Percentiles rank a stretch among this genome's conserved stretches.
Conservation (phyloP, 2,329 filamentous ascomycete genomes). For the Colletotrichum cuscutae region DNA sequence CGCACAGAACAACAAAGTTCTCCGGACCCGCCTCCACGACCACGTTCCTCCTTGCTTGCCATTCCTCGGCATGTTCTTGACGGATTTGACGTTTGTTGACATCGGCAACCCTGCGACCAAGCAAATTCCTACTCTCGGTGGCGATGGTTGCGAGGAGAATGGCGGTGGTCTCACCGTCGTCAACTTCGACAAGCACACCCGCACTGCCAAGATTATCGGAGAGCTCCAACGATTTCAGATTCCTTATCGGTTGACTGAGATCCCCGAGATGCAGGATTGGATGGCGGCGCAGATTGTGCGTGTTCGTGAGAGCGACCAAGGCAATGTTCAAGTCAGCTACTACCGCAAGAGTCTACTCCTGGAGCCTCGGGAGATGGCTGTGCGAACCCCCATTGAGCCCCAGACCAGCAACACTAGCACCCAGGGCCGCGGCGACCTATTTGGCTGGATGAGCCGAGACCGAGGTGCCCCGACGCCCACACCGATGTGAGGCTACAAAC, state of each 20-base stretch:
- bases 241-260: constrained; percentile 83
- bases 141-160: constrained; percentile 65
- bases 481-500: constrained; percentile 6
- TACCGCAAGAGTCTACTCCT: constrained; percentile 88
- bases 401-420: constrained; percentile 30
- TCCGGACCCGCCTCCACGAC: constrained; percentile 84
- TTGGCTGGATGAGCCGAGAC: constrained; percentile 63
- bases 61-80: constrained; percentile 96
- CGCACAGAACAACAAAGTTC: constrained; percentile 87
- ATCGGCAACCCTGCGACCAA: constrained; percentile 91
- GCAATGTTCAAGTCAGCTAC: constrained; percentile 69
- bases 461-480: constrained; percentile 42
- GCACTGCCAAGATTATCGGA: constrained; percentile 94
- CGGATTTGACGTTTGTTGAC: constrained; percentile 94
- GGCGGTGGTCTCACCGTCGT: constrained; percentile 80
- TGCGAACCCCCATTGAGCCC: constrained; percentile 45
- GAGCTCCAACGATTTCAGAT: constrained; percentile 97
- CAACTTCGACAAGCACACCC: constrained; percentile 97
- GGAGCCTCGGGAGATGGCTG: constrained; percentile 74
- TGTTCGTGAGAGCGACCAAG: constrained; percentile 70
- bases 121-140: constrained; percentile 67
- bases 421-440: constrained; percentile 53
- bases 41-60: constrained; percentile 93
- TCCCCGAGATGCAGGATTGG: constrained; percentile 94
- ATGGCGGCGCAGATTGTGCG: constrained; percentile 83